A percentile compares a stretch with the other conserved stretches of the same genome.
These are phyloP conservation scores for Syzygium aromaticum DNA, from an alignment of 345 rosid species.

Conservation along the genomic window DNA sequence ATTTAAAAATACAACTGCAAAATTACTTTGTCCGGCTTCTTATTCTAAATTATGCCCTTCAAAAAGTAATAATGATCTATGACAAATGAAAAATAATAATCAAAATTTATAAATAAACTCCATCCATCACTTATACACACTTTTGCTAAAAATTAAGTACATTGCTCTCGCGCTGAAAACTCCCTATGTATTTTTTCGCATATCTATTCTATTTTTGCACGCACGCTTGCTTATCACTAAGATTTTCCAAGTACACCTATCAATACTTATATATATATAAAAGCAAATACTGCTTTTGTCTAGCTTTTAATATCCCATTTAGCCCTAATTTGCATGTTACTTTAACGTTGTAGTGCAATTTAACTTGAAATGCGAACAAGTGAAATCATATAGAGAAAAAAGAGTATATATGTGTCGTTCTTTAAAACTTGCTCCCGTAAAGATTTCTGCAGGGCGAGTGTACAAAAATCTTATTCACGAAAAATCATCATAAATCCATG, in stretches of 20 bases:
- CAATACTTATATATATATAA: too few species aligned
- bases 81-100: not conserved
- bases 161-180: not conserved
- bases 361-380: too few species aligned
- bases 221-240: fast-evolving
- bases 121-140: fast-evolving
- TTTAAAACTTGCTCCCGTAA: not conserved
- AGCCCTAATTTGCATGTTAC: too few species aligned
- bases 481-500: too few species aligned
- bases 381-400: not conserved
- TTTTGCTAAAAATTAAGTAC: not conserved
- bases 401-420: not conserved
- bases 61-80: not conserved
- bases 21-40: not conserved
- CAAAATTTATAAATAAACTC: not conserved
- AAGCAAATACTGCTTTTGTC: too few species aligned
- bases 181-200: not conserved
- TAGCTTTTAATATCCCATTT: fast-evolving
- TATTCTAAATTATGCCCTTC: fast-evolving
- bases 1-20: too few species aligned
- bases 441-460: not conserved
- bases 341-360: too few species aligned
- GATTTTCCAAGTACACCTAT: too few species aligned
- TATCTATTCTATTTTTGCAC: not conserved
- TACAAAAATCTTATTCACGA: too few species aligned